Percentiles rank a stretch among this genome's conserved stretches.
Evolutionary conservation across 805 yeast species (phyloP).

Genomic region (Zygoascus bituminiphila): DNA sequence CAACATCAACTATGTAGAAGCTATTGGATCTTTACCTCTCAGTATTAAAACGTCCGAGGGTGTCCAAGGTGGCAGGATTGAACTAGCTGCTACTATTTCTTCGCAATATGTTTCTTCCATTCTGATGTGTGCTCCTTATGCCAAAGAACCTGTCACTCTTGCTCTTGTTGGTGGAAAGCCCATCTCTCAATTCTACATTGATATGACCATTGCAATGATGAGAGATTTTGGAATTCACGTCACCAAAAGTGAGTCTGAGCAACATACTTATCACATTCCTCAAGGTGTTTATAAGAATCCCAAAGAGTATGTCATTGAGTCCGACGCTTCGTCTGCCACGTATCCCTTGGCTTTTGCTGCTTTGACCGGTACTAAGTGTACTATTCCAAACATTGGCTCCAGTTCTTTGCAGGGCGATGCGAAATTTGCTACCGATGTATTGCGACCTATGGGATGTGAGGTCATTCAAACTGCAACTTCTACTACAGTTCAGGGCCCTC

Average conservation of each 20-base stretch:
- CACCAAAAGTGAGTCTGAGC: conserved; percentile 56
- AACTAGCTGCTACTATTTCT: conserved; percentile 90
- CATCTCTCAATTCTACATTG: conserved; percentile 88
- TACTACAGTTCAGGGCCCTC: conserved; percentile 89
- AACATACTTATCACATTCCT: conserved; percentile 85
- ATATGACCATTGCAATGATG: conserved; percentile 97
- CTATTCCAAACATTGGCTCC: conserved; percentile 90
- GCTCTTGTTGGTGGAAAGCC: conserved; percentile 94
- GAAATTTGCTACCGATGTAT: conserved; percentile 85
- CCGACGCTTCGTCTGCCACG: conserved; percentile 97
- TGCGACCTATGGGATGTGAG: conserved; percentile 89
- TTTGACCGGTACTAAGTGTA: conserved; percentile 83
- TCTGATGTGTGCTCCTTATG: conserved; percentile 97
- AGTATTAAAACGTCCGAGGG: conserved; percentile 57
- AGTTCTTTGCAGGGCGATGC: conserved; percentile 96
- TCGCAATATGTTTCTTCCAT: conserved; percentile 96
- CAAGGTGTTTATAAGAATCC: conserved; percentile 76
- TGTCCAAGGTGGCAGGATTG: conserved; percentile 84
- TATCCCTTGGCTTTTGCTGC: conserved; percentile 98
- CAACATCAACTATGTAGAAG: conserved; percentile 58
- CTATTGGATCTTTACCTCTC: conserved; percentile 79
- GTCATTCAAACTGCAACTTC: conserved; percentile 77
- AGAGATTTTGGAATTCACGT: conserved; percentile 77
- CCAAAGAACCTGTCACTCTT: conserved; percentile 77
- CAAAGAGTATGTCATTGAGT: conserved; percentile 76